Conservation (phyloP, 1,284 basidiomycete genomes). For the Peniophora sp. region DNA sequence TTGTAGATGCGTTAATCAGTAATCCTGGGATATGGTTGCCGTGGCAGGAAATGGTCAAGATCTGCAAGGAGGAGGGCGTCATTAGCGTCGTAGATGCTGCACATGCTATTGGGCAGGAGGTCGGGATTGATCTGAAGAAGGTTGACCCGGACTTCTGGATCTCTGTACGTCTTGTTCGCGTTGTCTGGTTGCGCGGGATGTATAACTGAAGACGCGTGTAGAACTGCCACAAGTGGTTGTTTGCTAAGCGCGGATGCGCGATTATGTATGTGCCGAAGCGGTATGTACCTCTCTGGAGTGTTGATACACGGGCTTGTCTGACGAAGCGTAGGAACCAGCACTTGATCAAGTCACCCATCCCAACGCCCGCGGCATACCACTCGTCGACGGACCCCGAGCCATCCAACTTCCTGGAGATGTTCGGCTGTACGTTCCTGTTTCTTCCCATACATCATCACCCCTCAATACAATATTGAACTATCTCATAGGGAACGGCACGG, state of each 20-base stretch:
- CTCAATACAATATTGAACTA: constrained; percentile 6
- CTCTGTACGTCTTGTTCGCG: constrained; percentile 42
- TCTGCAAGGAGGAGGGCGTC: constrained; percentile 64
- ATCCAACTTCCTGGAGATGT: constrained; percentile 49
- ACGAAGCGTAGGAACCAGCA: constrained; percentile 58
- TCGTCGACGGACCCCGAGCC: constrained; percentile 11
- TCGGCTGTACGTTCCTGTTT: constrained; percentile 39
- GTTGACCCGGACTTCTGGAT: constrained; percentile 75
- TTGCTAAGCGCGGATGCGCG: constrained; percentile 63
- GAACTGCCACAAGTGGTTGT: constrained; percentile 86
- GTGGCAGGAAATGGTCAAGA: constrained; percentile 69
- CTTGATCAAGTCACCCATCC: constrained; percentile 67
- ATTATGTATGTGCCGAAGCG: constrained; percentile 73
- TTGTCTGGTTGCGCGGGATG: neutral
- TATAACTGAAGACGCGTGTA: constrained; percentile 15
- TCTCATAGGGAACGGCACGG: constrained; percentile 60
- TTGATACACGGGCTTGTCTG: neutral
- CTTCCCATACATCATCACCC: too few relatives aligned
- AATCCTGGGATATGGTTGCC: constrained; percentile 70
- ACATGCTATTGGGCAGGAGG: constrained; percentile 46
- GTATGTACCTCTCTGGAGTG: constrained; percentile 27
- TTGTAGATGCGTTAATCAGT: constrained; percentile 72
- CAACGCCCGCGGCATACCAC: constrained; percentile 47
- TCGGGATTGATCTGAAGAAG: constrained; percentile 50
- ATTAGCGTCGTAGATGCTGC: constrained; percentile 78